Base-by-base conservation (phyloP, 805 yeast genomes). In the Lipomyces lipofer region DNA sequence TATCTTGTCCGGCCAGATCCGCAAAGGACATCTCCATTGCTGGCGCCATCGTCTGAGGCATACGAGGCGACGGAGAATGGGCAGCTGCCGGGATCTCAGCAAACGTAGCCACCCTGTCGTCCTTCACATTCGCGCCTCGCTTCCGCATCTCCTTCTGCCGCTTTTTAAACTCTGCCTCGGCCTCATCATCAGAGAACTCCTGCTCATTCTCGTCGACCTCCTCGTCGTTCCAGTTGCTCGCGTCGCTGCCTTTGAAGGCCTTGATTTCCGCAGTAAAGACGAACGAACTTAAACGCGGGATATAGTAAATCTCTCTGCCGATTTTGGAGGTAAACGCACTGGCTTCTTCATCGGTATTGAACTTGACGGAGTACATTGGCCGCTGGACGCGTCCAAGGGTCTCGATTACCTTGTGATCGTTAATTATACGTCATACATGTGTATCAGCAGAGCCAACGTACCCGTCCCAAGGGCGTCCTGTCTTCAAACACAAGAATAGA, bases 151-250 rank as follows among this genome's bases (percentile, higher is more conserved):
- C 79, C 70, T 85, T 88, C 68, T 78, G 83, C 21, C 76, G 70
- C 49, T 78, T 80, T 66, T 86, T 91, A 43, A 80, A 80, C 32
- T 80, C 84, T 63, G 82, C 79, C 68, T 94, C 98, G 57, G 80
- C 81, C 67, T 92, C 98, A 69, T 94, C 98, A 68, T 94, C 98
- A 1, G 97, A 58, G 38, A 56, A 58, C 36, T 56, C 60, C n/a
- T 48, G 61, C 44, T 94, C 98, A 28, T 87, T 95, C 63, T 84
- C 90, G 0, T 96, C 89, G 28, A 92, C 71, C 66, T 94, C 99
- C 71, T 94, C 98, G 69, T 94, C 99, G 67, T 88, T 86, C 69
- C 88, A 84, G 64, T 94, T 94, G 65, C 95, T 86, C 0, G 99
- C 99, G 73, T 94, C 99, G 1, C 90, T 85, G 22, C 98, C 99